These are phyloP conservation scores for Starmerella davenportii DNA, from an alignment of 805 yeast species.

Conservation along the genomic window DNA sequence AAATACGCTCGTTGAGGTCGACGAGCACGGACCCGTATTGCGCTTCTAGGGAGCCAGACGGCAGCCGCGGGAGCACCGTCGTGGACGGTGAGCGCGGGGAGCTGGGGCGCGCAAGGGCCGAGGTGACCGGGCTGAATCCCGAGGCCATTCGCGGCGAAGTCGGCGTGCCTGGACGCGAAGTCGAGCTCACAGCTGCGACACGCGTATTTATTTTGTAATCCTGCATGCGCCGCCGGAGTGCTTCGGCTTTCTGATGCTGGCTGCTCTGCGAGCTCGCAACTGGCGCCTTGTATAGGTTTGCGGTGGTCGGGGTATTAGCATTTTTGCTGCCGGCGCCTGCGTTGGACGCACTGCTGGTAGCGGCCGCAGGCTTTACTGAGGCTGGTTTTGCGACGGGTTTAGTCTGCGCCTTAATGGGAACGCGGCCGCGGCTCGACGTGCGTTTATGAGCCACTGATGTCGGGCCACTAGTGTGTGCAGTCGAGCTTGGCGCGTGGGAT, in stretches of 20 bases:
- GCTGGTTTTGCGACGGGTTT: too few species aligned
- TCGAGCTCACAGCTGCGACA: neutral
- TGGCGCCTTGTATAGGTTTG: too few species aligned
- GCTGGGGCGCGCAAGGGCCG: neutral
- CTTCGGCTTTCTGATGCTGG: slow-evolving; percentile 14
- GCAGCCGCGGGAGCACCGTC: slow-evolving; percentile 19
- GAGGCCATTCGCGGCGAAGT: neutral
- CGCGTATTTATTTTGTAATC: slow-evolving; percentile 5
- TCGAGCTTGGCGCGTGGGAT: too few species aligned
- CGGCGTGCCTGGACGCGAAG: neutral
- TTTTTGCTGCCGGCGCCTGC: too few species aligned
- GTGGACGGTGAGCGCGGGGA: neutral
- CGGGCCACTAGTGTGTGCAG: too few species aligned
- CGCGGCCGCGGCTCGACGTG: too few species aligned
- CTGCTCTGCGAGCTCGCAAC: too few species aligned
- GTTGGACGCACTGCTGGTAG: too few species aligned
- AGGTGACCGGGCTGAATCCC: neutral
- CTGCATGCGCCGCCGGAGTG: slow-evolving; percentile 14
- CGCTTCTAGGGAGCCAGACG: slow-evolving; percentile 30
- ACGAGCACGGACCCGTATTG: slow-evolving; percentile 31
- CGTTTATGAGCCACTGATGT: too few species aligned
- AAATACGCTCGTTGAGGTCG: slow-evolving; percentile 31
- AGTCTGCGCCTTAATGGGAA: too few species aligned
- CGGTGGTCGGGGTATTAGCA: too few species aligned
- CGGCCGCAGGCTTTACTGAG: too few species aligned